These are phyloP conservation scores for Debaryomyces psychrophilus DNA, from an alignment of 1,139 yeast species.

Conservation along the genomic window DNA sequence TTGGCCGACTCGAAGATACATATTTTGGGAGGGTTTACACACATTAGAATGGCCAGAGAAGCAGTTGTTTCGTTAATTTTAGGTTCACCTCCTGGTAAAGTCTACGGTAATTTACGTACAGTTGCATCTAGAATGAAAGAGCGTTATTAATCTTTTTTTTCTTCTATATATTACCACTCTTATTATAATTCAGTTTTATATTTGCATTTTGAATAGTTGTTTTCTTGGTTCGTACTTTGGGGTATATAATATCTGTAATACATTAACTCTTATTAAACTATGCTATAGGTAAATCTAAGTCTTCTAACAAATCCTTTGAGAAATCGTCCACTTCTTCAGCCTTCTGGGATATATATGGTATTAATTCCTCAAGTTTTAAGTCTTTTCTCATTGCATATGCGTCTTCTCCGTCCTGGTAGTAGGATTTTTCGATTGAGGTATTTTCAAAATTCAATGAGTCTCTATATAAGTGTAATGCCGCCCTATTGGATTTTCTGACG, in stretches of 20 bases:
- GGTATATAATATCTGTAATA: slow-evolving; percentile 8
- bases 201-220: slow-evolving; percentile 10
- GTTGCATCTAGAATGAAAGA: slow-evolving; percentile 97
- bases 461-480: slow-evolving; percentile 89
- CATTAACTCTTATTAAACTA: slow-evolving; percentile 8
- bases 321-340: slow-evolving; percentile 56
- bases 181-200: slow-evolving; percentile 5
- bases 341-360: slow-evolving; percentile 58
- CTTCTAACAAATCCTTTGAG: slow-evolving; percentile 38
- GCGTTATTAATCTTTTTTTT: slow-evolving; percentile 58
- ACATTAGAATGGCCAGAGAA: slow-evolving; percentile 96
- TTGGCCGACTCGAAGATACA: slow-evolving; percentile 96
- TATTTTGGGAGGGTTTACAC: slow-evolving; percentile 94
- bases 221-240: slow-evolving; percentile 2
- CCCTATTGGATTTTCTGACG: slow-evolving; percentile 90
- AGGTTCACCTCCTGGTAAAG: slow-evolving; percentile 99
- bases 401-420: slow-evolving; percentile 97
- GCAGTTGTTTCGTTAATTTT: slow-evolving; percentile 91
- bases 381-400: slow-evolving; percentile 93
- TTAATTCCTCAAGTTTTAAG: slow-evolving; percentile 57
- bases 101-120: slow-evolving; percentile 93
- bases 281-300: slow-evolving; percentile 11
- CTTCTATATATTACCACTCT: slow-evolving; percentile 1
- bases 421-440: slow-evolving; percentile 76
- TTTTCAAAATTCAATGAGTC: slow-evolving; percentile 86